A percentile compares a stretch with the other conserved stretches of the same genome.
phyloP scores from a whole-genome alignment of 2,329 filamentous ascomycete genomes.

The Achaetomium macrosporum region DNA sequence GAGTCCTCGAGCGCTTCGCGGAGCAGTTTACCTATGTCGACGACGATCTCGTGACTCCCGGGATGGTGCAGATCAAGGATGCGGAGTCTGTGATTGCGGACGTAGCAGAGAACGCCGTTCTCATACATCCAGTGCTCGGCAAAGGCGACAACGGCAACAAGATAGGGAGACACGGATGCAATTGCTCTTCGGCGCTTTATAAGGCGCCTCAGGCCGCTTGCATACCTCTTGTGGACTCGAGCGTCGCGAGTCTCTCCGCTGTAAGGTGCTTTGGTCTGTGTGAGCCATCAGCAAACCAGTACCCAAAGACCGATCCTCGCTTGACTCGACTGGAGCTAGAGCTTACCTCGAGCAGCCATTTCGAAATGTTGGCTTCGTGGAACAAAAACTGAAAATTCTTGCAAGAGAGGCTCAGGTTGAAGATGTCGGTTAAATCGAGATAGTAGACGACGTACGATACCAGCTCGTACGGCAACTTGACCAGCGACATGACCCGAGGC shows the following conservation, averaged over 20 bases:
- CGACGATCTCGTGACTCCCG: conserved; percentile 45
- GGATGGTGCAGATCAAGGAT: conserved; percentile 53
- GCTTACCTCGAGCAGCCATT: conserved; percentile 51
- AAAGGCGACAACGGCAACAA: conserved; percentile 52
- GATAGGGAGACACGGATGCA: conserved; percentile 56
- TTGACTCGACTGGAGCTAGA: not conserved
- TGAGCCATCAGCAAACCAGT: conserved; percentile 9
- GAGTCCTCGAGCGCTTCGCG: conserved; percentile 33
- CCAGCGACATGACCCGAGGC: conserved; percentile 28
- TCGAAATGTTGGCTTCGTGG: conserved; percentile 50
- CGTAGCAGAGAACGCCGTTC: conserved; percentile 61
- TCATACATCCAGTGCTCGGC: conserved; percentile 58
- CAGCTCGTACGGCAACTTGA: conserved; percentile 57
- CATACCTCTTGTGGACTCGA: conserved; percentile 34
- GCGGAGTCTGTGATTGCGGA: conserved; percentile 44
- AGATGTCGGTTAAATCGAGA: conserved; percentile 53
- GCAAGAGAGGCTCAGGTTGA: conserved; percentile 50
- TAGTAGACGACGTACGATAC: conserved; percentile 50
- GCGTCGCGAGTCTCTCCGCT: conserved; percentile 32
- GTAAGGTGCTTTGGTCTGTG: conserved; percentile 30
- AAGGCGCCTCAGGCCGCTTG: conserved; percentile 51
- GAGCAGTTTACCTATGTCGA: conserved; percentile 45
- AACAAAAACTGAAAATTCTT: conserved; percentile 46
- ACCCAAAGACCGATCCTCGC: not conserved
- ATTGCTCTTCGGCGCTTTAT: conserved; percentile 57